Evolutionary conservation across 345 rosid species (phyloP), one percentile per base, ranked within the genome.

Genomic region (Nephelium lappaceum): DNA sequence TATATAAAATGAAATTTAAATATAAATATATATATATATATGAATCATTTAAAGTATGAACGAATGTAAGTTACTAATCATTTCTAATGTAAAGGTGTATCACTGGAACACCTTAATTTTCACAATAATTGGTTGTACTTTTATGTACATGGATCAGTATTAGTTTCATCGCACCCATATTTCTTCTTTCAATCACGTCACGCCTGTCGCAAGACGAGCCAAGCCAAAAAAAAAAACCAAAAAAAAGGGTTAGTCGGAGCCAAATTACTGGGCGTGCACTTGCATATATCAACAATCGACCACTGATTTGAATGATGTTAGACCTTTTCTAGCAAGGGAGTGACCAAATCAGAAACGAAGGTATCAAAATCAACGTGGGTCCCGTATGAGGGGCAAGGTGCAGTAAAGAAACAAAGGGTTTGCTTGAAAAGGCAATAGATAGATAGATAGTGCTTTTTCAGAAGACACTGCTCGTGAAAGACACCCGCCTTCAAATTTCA

Each of bases 401-500:
- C 86, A 78, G 84, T 84, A 79, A 85, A 85, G 71, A 74, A 81
- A 62, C 31, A 84, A 87, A 84, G 88, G 65, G 39, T 0, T 3
- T 5, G 21, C 12, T 80, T 72, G 83, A 70, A 70, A 79, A 72
- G 75, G 60, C 1, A 0, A 72, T 27, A 47, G 63, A 58, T 39
- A 39, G 4, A n/a, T 58, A 58, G n/a, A 19, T 63, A 12, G 49
- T 5, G 64, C 9, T 57, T 57, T 43, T 73, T 55, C n/a, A 68
- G 47, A 78, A 62, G 86, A 78, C 83, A 72, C 1, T 39, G 80
- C 87, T 85, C 84, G 90, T 82, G 89, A 83, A 60, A 57, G 82
- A 14, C 31, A 77, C 73, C 82, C 11, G 60, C 23, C 27, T 18
- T 19, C 69, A 45, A 15, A 67, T 72, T 71, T 74, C 65, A 55